Percentiles rank a stretch among this genome's conserved stretches.
Evolutionary conservation across 306 rosid species (phyloP).

Genomic region (Luffa acutangula): DNA sequence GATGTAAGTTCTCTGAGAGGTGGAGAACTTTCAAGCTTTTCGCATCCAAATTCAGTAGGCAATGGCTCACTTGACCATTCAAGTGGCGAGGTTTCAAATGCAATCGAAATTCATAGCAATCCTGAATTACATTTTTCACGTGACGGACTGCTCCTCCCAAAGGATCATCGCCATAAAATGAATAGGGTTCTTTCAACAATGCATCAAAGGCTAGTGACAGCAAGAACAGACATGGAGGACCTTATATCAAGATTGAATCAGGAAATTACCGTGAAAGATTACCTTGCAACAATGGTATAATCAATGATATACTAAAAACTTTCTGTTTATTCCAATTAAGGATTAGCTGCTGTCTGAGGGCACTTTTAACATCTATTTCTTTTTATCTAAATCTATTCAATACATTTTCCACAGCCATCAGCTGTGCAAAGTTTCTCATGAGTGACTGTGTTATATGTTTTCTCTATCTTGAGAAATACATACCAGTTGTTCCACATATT

Average conservation of each 20-base stretch:
- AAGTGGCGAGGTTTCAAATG: slow-evolving; percentile 36
- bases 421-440: background rate
- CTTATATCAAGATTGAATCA: slow-evolving; percentile 85
- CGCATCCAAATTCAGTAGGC: slow-evolving; percentile 58
- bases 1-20: slow-evolving; percentile 82
- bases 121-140: slow-evolving; percentile 41
- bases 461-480: background rate
- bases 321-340: background rate
- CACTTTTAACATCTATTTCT: background rate
- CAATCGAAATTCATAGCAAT: slow-evolving; percentile 34
- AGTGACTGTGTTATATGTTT: background rate
- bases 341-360: background rate
- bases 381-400: background rate
- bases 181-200: slow-evolving; percentile 80
- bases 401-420: background rate
- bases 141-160: slow-evolving; percentile 63
- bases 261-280: slow-evolving; percentile 93
- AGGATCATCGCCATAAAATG: slow-evolving; percentile 81
- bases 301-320: background rate
- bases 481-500: background rate
- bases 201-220: slow-evolving; percentile 82
- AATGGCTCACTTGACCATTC: slow-evolving; percentile 47
- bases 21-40: slow-evolving; percentile 63
- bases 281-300: slow-evolving; percentile 80
- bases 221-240: slow-evolving; percentile 95